These are phyloP conservation scores for Conoideocrella luteorostrata DNA, from an alignment of 2,329 filamentous ascomycete genomes.

Conservation along the genomic window DNA sequence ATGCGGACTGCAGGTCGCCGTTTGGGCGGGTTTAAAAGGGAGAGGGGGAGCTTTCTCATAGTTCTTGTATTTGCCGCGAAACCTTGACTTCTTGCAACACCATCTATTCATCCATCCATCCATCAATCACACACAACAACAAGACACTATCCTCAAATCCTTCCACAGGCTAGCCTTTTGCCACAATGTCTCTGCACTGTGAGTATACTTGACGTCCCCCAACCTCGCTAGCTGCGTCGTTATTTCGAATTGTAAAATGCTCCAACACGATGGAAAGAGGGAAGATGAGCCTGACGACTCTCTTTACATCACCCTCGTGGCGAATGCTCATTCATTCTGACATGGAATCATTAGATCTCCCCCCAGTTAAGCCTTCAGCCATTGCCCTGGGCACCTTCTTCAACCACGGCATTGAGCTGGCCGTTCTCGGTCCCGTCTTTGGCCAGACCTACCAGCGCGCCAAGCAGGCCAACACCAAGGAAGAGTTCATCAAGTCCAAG, in stretches of 20 bases:
- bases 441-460: slow-evolving; percentile 92
- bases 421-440: slow-evolving; percentile 82
- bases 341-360: slow-evolving; percentile 40
- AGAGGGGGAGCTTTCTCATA: slow-evolving; percentile 1
- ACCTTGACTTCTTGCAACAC: background rate
- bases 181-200: slow-evolving; percentile 57
- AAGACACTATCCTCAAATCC: too few species aligned
- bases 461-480: slow-evolving; percentile 85
- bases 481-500: slow-evolving; percentile 92
- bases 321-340: background rate
- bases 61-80: background rate
- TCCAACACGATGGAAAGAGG: too few species aligned
- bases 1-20: background rate
- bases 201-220: too few species aligned
- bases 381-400: slow-evolving; percentile 94
- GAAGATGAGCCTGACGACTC: too few species aligned
- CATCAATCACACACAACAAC: background rate
- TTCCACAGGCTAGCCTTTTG: too few species aligned
- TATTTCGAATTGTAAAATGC: background rate
- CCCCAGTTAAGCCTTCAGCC: slow-evolving; percentile 90
- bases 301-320: background rate
- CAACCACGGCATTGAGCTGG: slow-evolving; percentile 87
- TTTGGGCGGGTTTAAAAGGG: slow-evolving; percentile 5
- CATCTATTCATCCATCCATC: background rate
- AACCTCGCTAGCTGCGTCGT: too few species aligned